Evolutionary conservation across 371 early-diverging fungal genomes (phyloP).

Genomic region (Mucor piriformis): DNA sequence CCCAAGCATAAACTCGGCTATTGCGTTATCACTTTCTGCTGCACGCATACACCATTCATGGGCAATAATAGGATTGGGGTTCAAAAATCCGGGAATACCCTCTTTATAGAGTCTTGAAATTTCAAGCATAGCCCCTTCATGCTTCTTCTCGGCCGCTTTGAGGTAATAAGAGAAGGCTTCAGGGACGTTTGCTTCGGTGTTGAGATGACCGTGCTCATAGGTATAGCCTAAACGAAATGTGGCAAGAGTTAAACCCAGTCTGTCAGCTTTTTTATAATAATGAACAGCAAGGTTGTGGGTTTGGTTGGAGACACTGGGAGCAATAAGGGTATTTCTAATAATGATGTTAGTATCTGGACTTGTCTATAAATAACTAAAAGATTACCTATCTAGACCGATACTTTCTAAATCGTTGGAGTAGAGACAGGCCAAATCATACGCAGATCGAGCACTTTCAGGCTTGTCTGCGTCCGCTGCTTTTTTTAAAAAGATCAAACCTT

Average conservation of each 20-base stretch:
- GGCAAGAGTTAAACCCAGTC: conserved; percentile 26
- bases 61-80: conserved; percentile 30
- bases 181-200: conserved; percentile 2
- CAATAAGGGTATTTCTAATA: not conserved
- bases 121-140: conserved; percentile 41
- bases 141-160: conserved; percentile 40
- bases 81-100: conserved; percentile 34
- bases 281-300: conserved; percentile 21
- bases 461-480: conserved; percentile 38
- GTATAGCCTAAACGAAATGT: conserved; percentile 34
- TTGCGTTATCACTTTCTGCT: conserved; percentile 33
- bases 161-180: conserved; percentile 37
- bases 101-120: conserved; percentile 33
- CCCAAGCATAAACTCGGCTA: conserved; percentile 49
- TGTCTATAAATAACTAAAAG: not conserved
- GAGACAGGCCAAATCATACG: conserved; percentile 44
- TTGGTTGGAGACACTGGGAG: not conserved
- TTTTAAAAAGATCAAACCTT: conserved; percentile 33
- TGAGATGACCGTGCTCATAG: conserved; percentile 19
- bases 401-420: conserved; percentile 37
- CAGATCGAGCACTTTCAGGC: conserved; percentile 35
- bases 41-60: conserved; percentile 47
- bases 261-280: conserved; percentile 37
- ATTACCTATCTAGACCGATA: conserved; percentile 32
- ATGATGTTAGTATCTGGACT: not conserved